Evolutionary conservation across 768 basidiomycete species (phyloP).

Genomic region (Cubamyces sp.): DNA sequence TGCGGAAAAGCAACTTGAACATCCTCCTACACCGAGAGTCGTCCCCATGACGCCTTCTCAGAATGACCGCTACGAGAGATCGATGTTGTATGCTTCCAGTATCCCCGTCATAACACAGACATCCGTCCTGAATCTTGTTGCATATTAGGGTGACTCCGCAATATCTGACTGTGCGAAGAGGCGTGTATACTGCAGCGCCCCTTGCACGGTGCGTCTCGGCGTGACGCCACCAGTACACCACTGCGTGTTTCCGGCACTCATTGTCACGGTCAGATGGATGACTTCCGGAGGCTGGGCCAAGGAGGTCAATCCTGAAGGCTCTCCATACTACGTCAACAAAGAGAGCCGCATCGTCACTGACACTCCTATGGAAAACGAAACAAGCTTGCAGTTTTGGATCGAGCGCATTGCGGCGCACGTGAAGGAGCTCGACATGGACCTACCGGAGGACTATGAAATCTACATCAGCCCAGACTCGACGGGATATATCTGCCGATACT

Average conservation of each 20-base stretch:
- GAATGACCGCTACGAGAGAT: conserved; percentile 11
- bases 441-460: conserved; percentile 20
- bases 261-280: neutral
- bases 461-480: conserved; percentile 17
- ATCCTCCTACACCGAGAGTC: neutral
- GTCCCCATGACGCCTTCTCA: conserved; percentile 10
- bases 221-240: too few species aligned
- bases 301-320: conserved; percentile 29
- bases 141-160: conserved; percentile 4
- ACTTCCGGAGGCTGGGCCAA: conserved; percentile 11
- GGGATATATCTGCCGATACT: conserved; percentile 25
- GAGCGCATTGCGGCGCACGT: neutral
- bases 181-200: neutral
- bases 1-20: neutral
- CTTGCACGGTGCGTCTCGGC: conserved; percentile 8
- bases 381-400: neutral
- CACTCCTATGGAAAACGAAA: neutral
- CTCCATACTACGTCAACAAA: conserved; percentile 21
- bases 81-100: neutral
- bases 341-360: conserved; percentile 19
- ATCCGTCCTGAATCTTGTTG: neutral
- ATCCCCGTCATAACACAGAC: neutral
- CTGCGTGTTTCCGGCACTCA: too few species aligned
- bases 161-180: conserved; percentile 2
- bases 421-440: neutral